phyloP scores from a whole-genome alignment of 805 yeast species.

The Lachancea quebecensis region DNA sequence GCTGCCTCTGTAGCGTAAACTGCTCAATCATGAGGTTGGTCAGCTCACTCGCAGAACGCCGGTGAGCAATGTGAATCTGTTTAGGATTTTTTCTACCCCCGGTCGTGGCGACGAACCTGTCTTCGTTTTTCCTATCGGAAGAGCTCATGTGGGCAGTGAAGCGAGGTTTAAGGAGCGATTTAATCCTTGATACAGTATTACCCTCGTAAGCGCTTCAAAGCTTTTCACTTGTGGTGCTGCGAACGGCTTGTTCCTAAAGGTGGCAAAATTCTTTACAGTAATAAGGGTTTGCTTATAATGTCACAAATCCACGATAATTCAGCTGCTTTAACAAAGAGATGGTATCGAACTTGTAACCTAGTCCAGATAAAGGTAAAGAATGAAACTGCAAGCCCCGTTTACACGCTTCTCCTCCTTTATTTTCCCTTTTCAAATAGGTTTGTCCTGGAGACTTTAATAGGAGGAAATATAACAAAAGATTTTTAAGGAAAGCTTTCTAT shows the following conservation, averaged over 20 bases:
- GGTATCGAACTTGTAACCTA: background rate
- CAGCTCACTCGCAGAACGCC: constrained; percentile 92
- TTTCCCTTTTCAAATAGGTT: background rate
- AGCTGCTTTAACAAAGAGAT: too few relatives aligned
- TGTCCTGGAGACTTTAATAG: background rate
- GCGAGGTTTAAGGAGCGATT: too few relatives aligned
- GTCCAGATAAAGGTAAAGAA: background rate
- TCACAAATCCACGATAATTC: too few relatives aligned
- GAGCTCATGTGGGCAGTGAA: background rate
- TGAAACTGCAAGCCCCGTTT: background rate
- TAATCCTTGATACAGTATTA: too few relatives aligned
- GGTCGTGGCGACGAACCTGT: constrained; percentile 24
- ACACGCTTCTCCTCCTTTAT: background rate
- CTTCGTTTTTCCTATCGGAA: constrained; percentile 8
- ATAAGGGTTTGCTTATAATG: too few relatives aligned
- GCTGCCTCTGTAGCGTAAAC: constrained; percentile 78
- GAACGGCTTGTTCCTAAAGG: background rate
- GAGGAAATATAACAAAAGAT: background rate
- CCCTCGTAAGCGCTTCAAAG: too few relatives aligned
- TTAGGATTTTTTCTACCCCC: constrained; percentile 43
- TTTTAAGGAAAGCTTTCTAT: background rate
- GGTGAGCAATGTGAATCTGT: constrained; percentile 87
- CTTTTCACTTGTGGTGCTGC: too few relatives aligned
- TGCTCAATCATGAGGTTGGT: constrained; percentile 91
- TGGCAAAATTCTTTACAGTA: background rate